Evolutionary conservation across 2,329 filamentous ascomycete genomes (phyloP).

Genomic region (Seiridium cupressi): DNA sequence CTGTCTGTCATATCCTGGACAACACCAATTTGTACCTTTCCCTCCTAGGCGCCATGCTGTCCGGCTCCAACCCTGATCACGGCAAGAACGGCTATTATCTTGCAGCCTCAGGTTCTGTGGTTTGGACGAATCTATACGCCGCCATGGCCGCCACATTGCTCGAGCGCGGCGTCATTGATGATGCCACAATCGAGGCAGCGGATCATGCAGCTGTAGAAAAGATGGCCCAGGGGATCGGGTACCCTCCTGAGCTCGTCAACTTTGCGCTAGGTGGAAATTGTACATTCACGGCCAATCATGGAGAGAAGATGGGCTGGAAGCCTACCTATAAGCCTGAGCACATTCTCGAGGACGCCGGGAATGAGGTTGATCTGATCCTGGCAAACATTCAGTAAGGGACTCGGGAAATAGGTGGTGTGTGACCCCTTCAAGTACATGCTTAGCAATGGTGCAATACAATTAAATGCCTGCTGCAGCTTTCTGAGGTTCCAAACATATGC

Average conservation of each 20-base stretch:
- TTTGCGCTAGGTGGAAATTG: conserved; percentile 43
- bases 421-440: neutral
- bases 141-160: conserved; percentile 40
- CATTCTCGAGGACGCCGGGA: conserved; percentile 42
- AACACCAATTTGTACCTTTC: conserved; percentile 44
- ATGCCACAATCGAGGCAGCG: conserved; percentile 32
- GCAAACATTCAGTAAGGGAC: neutral
- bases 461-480: too few relatives aligned
- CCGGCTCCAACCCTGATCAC: conserved; percentile 30
- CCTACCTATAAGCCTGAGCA: conserved; percentile 39
- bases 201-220: conserved; percentile 31
- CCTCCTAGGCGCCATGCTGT: conserved; percentile 42
- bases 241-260: conserved; percentile 32
- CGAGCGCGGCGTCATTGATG: conserved; percentile 36
- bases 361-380: conserved; percentile 44
- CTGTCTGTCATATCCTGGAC: conserved; percentile 50
- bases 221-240: conserved; percentile 39
- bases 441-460: too few relatives aligned
- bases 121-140: conserved; percentile 49
- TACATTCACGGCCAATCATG: conserved; percentile 39
- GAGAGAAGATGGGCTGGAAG: conserved; percentile 41
- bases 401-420: too few relatives aligned
- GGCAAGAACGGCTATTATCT: conserved; percentile 49
- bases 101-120: conserved; percentile 44
- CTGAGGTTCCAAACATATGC: too few relatives aligned